Evolutionary conservation across 805 yeast species (phyloP), one percentile per base, ranked within the genome.

Genomic region (Metschnikowia orientalis): DNA sequence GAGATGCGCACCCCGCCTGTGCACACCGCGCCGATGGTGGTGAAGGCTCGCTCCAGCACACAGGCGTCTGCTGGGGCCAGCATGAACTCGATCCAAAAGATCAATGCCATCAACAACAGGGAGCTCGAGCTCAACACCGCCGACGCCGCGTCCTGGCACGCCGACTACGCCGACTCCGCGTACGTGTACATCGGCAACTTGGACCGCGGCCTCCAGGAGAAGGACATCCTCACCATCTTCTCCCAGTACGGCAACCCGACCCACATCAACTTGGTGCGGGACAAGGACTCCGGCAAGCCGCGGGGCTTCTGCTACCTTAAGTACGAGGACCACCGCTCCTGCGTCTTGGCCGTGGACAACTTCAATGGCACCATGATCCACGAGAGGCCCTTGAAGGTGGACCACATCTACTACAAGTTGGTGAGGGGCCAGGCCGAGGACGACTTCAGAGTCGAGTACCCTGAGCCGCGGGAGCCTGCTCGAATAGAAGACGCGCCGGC

Each of bases 191-290:
- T 90, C n/a, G 90, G 95, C 1, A 76, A 80, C 4, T 54, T 90
- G 8, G 79, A 87, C 7, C 58, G 50, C 10, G 74, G 75, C 19
- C 54, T 87, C 17, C 76, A 75, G 6, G 95, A 87, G 51, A 77
- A 78, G 29, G 97, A 90, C 52, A 56, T 90, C 0, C 49, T 88
- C 5, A 71, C 77, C 0, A 74, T 89, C 19, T 90, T 90, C 53
- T 82, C 95, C 2, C 97, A 90, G 51, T 90, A 74, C 56, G 97
- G 97, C 0, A 71, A 79, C 12, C 96, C 96, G 0, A 81, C 82
- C 0, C 84, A 82, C 45, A 53, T 90, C 21, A 75, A 79, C 32
- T 61, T 89, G 32, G 71, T 75, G 16, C 69, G 90, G 37, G 90
- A 86, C 49, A 66, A 63, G 37, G 72, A 57, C 10, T 70, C 81